A percentile compares a stretch with the other conserved stretches of the same genome.
Conservation (phyloP, 83 land plant species). For the Picea engelmannii region DNA sequence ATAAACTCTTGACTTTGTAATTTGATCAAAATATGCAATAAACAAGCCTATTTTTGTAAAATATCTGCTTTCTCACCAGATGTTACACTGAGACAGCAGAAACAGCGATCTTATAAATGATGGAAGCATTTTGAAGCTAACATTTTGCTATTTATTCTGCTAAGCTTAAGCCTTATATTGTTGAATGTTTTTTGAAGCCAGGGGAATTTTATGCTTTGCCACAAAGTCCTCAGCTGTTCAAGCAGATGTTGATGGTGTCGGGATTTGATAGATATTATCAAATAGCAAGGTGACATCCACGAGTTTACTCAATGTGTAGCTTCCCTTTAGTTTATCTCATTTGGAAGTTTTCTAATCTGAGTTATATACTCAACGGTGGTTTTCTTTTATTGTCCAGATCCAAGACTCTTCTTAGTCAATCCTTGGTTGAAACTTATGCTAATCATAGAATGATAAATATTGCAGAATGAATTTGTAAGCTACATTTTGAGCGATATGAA, state of each 20-base stretch:
- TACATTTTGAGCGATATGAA: not conserved
- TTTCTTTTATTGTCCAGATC: not conserved
- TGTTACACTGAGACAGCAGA: not conserved
- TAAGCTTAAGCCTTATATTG: not conserved
- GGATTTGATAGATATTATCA: constrained; percentile 93
- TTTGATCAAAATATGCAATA: not conserved
- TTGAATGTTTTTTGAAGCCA: constrained; percentile 62
- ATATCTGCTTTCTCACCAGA: not conserved
- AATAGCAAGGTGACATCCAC: constrained; percentile 78
- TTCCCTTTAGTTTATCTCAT: not conserved
- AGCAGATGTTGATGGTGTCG: constrained; percentile 98
- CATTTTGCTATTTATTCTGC: not conserved
- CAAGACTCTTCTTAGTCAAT: not conserved
- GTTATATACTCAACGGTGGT: not conserved
- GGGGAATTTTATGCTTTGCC: constrained; percentile 97
- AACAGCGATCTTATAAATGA: not conserved
- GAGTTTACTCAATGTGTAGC: not conserved
- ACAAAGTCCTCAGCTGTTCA: constrained; percentile 96
- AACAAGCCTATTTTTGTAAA: not conserved
- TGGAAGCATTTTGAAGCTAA: not conserved
- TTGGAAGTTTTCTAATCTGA: constrained; percentile 6
- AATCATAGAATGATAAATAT: not conserved
- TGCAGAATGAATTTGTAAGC: constrained; percentile 1
- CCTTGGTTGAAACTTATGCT: not conserved
- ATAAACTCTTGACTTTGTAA: not conserved